phyloP scores from a whole-genome alignment of 805 yeast genomes.

The Metschnikowia chrysomelidarum region DNA sequence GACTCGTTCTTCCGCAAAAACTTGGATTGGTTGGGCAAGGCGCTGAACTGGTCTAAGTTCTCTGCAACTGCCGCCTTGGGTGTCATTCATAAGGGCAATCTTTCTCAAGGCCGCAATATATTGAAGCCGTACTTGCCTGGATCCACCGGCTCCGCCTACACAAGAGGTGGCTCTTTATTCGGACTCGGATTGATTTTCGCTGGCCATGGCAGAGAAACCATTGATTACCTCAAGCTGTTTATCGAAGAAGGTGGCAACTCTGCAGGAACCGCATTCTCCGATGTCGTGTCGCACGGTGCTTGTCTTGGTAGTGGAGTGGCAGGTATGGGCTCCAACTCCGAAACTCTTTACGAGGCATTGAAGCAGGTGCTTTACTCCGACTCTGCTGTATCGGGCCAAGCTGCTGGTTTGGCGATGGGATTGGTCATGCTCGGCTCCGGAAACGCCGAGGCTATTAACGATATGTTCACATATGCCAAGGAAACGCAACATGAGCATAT shows the following conservation, averaged over 20 bases:
- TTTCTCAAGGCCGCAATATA: slow-evolving; percentile 83
- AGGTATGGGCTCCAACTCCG: slow-evolving; percentile 87
- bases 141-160: slow-evolving; percentile 72
- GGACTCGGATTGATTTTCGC: slow-evolving; percentile 94
- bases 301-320: slow-evolving; percentile 94
- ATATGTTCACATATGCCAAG: slow-evolving; percentile 86
- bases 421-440: slow-evolving; percentile 93
- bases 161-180: slow-evolving; percentile 93
- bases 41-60: slow-evolving; percentile 98
- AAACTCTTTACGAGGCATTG: slow-evolving; percentile 72
- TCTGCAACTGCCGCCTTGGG: slow-evolving; percentile 98
- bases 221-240: slow-evolving; percentile 72
- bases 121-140: slow-evolving; percentile 92
- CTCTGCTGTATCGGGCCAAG: slow-evolving; percentile 92
- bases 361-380: slow-evolving; percentile 84
- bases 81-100: slow-evolving; percentile 92
- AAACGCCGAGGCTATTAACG: slow-evolving; percentile 60
- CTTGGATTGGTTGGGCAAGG: slow-evolving; percentile 93
- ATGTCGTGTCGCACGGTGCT: slow-evolving; percentile 91
- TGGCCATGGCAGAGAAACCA: slow-evolving; percentile 89
- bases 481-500: slow-evolving; percentile 96
- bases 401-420: slow-evolving; percentile 96
- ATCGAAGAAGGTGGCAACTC: slow-evolving; percentile 63
- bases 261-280: slow-evolving; percentile 68
- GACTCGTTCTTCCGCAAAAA: slow-evolving; percentile 89